Evolutionary conservation across 805 yeast genomes (phyloP), one percentile per base, ranked within the genome.

Genomic region (Saccharomycopsis fibuligera): DNA sequence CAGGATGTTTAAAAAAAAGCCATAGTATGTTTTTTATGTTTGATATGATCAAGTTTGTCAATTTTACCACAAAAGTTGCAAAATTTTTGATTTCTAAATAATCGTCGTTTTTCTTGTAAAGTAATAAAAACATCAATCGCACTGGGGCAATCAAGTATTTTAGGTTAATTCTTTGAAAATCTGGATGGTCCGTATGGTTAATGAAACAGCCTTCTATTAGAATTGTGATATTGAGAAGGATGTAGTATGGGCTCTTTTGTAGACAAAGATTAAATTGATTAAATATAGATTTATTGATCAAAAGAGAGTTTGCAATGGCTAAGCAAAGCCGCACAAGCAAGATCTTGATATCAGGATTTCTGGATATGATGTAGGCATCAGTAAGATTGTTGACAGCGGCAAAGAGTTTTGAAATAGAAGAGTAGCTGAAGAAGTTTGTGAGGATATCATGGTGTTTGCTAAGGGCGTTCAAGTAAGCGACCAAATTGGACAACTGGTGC

Each of bases 21-120:
- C 51, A 48, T 12, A 48, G 17, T n/a, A 48, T 35, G 31, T 48
- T 48, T 39, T 31, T 48, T 35, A 30, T 33, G 22, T 29, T 48
- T 19, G 16, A 23, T 8, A 48, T n/a, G 17, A 24, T 14, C 5
- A 48, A 6, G 31, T 48, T 48, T 17, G 27, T 19, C 9, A 43
- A 21, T 22, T 27, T 16, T 17, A 48, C 19, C 5, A 48, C 10
- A 4, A 48, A 19, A 14, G 19, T 17, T 14, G 6, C 36, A 21
- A 48, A 48, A 33, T 35, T 22, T 12, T 16, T 24, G 17, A 22
- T 23, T 8, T 9, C 12, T 22, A 22, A 40, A 25, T 44, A 48
- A n/a, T n/a, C 31, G 10, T 16, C 17, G 2, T 8, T 17, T 22
- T 43, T 36, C 35, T 41, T 42, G 36, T 44, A 48, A 2, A 48